Conservation (phyloP, 176 grass and related monocot species). For the Dendrocalamus sinicus region DNA sequence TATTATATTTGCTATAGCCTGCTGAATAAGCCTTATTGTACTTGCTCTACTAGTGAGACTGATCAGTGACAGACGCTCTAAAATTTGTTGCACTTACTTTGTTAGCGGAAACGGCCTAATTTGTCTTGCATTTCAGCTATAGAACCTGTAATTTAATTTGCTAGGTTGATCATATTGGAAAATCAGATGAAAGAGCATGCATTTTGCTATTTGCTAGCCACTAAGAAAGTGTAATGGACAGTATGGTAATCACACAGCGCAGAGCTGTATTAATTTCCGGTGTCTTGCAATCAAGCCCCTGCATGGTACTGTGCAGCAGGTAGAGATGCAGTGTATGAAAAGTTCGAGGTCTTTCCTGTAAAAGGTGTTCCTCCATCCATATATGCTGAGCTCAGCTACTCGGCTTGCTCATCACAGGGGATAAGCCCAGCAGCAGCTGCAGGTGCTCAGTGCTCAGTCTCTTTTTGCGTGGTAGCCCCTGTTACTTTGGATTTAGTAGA, state of each 20-base stretch:
- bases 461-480: neutral
- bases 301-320: constrained; percentile 54
- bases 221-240: neutral
- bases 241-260: neutral
- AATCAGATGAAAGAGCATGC: neutral
- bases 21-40: no score
- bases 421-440: constrained; percentile 12
- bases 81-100: no score
- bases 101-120: no score
- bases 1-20: no score
- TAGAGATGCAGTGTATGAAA: neutral
- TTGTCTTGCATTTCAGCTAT: no score
- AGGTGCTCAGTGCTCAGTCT: neutral
- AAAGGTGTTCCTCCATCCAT: neutral
- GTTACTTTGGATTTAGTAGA: neutral
- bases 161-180: no score
- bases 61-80: no score
- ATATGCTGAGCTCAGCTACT: neutral
- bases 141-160: no score
- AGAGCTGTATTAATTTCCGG: neutral
- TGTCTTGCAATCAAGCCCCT: constrained; percentile 45
- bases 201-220: neutral
- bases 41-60: no score
- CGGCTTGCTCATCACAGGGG: neutral
- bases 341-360: neutral